Evolutionary conservation across 2,329 filamentous ascomycete species (phyloP), one percentile per base, ranked within the genome.

Genomic region (Fusarium sp.): DNA sequence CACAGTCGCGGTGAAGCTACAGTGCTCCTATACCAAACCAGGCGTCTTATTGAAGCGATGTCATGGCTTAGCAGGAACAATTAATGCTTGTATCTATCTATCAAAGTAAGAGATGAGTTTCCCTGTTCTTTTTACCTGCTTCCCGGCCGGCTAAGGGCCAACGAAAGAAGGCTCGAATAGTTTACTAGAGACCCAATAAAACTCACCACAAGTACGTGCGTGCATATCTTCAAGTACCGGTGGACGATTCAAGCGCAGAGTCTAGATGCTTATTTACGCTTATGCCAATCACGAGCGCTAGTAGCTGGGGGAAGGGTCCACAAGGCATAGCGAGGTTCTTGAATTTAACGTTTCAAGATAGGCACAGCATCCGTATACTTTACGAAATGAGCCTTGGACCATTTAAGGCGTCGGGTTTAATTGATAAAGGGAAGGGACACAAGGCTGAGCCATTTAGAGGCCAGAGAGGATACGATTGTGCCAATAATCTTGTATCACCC

Each of bases 401-500:
- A 22, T 27, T 29, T 8, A 43, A 27, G 8, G 8, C 16, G 11
- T 43, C 20, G 24, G 49, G 9, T 41, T 41, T 16, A 13, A 9
- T 41, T 15, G 6, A 24, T 34, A 11, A 20, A 53, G 15, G 49
- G 32, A 10, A 53, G n/a, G 9, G 20, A 15, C 12, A 16, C 24
- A 53, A n/a, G 49, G 49, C 49, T 53, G 34, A 27, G 49, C 8
- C 15, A 10, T 10, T 15, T 8, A 15, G 20, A 53, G 34, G 34
- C 34, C 41, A 20, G 13, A 41, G 20, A 13, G n/a, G n/a, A 27
- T 53, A 62, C 59, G 59, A 16, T 16, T 29, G 61, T 47, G 61
- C 65, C 63, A 66, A 65, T 64, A 51, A 25, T 30, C 43, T 62
- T 60, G 70, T 38, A 16, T 11, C 25, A 15, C 30, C 22, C 32